Base-by-base conservation (phyloP, 2,329 filamentous ascomycete species). In the Diaporthe sp. region DNA sequence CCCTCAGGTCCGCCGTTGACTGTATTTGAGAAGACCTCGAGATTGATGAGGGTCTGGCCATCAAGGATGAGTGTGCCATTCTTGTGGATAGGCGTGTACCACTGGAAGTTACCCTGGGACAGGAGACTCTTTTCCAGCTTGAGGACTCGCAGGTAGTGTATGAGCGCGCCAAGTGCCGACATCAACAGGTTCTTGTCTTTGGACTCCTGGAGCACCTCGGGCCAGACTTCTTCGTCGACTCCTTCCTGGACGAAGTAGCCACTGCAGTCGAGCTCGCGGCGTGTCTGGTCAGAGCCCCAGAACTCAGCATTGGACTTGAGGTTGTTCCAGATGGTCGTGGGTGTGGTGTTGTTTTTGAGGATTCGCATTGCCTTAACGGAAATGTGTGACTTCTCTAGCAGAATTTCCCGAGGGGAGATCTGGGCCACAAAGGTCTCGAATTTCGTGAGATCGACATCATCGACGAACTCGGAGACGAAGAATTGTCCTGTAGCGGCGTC, bases 361-460 rank as follows among this genome's bases (percentile, higher is more conserved):
- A 99, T 98, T 3, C 97, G 94, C 75, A 98, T 85, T 0, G 95
- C 95, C 82, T 97, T 98, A n/a, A 93, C 92, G 0, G 96, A 98
- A 42, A 98, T 88, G 39, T 89, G 92, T 0, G 93, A 94, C 84
- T 97, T 98, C 82, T 99, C 97, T 0, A 99, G 86, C 0, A 99
- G 86, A 60, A 99, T 86, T 84, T 99, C 97, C 68, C 95, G 93
- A 0, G 97, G 97, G 28, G 94, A 91, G 22, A 93, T 98, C 83
- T 99, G 97, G 22, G 97, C 97, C 51, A 99, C 92, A 77, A 99
- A 94, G 0, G 97, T 99, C 86, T 99, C 97, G 79, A 99, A 98
- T 82, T 96, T 98, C 75, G 97, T 99, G 85, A 98, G 90, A 80
- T 98, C 96, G 5, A 92, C 90, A 82, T 99, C 97, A 80, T 99